Evolutionary conservation across 352 stramenopile species (phyloP).

Genomic region (Globisporangium nagaii): DNA sequence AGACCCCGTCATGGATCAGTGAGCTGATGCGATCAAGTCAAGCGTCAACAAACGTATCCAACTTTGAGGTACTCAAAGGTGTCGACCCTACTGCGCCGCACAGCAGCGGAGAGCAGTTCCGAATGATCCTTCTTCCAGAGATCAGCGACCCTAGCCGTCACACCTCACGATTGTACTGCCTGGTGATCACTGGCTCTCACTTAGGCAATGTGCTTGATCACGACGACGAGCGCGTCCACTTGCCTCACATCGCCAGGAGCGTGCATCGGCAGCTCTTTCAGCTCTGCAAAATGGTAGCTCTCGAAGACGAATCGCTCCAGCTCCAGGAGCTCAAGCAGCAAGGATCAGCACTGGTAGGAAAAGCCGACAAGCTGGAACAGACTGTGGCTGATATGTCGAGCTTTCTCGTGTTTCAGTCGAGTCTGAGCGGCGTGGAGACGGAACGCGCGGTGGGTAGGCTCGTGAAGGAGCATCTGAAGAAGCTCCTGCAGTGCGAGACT

Average conservation of each 20-base stretch:
- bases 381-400: neutral
- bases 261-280: constrained; percentile 2
- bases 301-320: neutral
- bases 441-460: constrained; percentile 1
- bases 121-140: neutral
- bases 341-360: neutral
- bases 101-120: neutral
- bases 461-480: constrained; percentile 3
- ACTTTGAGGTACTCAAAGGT: neutral
- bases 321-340: neutral
- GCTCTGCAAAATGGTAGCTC: neutral
- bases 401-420: constrained; percentile 2
- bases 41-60: neutral
- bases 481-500: constrained; percentile 4
- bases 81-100: neutral
- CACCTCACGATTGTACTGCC: neutral
- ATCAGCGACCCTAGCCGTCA: neutral
- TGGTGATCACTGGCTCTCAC: neutral
- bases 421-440: neutral
- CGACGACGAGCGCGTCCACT: constrained; percentile 4
- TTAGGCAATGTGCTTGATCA: constrained; percentile 6
- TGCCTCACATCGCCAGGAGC: constrained; percentile 6
- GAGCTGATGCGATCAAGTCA: neutral
- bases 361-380: neutral
- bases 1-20: neutral